Conservation (phyloP, 139 green algal species). For the Zygnema cylindricum region DNA sequence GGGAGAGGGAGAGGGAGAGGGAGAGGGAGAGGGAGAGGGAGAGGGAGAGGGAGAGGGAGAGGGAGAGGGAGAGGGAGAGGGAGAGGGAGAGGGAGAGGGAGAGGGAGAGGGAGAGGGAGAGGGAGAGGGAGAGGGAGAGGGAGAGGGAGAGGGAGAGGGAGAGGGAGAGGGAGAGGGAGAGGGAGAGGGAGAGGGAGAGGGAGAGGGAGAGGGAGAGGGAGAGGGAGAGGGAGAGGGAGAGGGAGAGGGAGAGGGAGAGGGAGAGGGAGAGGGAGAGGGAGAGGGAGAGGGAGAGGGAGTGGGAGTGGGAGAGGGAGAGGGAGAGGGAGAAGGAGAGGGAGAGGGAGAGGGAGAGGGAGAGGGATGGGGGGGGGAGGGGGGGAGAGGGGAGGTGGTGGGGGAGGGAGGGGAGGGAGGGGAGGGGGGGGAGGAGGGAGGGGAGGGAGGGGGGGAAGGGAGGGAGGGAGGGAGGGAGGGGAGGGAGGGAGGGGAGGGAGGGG, state of each 20-base stretch:
- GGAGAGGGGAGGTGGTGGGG: too few relatives aligned
- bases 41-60: background rate
- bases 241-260: background rate
- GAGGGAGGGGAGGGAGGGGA: too few relatives aligned
- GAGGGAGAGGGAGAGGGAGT: background rate
- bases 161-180: too few relatives aligned
- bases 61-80: background rate
- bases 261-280: background rate
- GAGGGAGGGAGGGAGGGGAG: too few relatives aligned
- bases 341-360: background rate
- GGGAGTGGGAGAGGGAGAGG: too few relatives aligned
- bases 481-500: too few relatives aligned
- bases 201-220: background rate
- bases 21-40: background rate
- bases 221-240: background rate
- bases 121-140: too few relatives aligned
- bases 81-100: background rate
- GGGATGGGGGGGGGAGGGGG: background rate
- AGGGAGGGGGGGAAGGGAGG: too few relatives aligned
- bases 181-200: background rate
- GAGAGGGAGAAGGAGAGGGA: background rate
- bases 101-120: background rate
- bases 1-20: background rate
- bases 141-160: too few relatives aligned
- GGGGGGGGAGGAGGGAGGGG: too few relatives aligned